Evolutionary conservation across 768 basidiomycete species (phyloP).

Genomic region (Suillus brevipes): DNA sequence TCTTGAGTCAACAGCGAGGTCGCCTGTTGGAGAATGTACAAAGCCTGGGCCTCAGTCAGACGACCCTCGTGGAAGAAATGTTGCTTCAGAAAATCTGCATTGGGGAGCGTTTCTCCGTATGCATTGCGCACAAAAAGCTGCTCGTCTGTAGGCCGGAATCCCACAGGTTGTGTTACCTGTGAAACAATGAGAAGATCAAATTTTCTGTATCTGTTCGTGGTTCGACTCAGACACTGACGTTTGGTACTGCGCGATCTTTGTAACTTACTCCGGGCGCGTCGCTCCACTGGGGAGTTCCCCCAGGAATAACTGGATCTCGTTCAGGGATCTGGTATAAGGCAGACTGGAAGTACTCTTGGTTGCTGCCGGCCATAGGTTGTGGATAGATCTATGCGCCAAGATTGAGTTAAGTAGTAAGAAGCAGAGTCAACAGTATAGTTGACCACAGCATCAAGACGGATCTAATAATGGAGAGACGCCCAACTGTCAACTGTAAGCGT

Average conservation of each 20-base stretch:
- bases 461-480: conserved; percentile 4
- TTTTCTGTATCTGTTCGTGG: conserved; percentile 8
- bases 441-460: neutral
- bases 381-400: neutral
- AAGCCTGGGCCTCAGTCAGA: conserved; percentile 79
- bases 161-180: conserved; percentile 72
- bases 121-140: conserved; percentile 64
- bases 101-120: conserved; percentile 60
- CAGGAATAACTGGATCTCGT: conserved; percentile 29
- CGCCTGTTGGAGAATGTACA: conserved; percentile 73
- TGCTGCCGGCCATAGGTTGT: conserved; percentile 7
- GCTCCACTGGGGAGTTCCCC: conserved; percentile 27
- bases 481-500: conserved; percentile 1
- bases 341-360: conserved; percentile 21
- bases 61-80: conserved; percentile 90
- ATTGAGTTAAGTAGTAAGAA: neutral
- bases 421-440: neutral
- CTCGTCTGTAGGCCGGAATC: conserved; percentile 64
- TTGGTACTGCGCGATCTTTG: conserved; percentile 32
- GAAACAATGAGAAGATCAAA: conserved; percentile 25
- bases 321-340: conserved; percentile 30
- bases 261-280: conserved; percentile 20
- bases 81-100: conserved; percentile 76
- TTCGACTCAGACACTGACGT: conserved; percentile 28
- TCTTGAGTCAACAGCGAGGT: conserved; percentile 70